Base-by-base conservation (phyloP, 2,329 filamentous ascomycete genomes). In the Sclerotinia minor region DNA sequence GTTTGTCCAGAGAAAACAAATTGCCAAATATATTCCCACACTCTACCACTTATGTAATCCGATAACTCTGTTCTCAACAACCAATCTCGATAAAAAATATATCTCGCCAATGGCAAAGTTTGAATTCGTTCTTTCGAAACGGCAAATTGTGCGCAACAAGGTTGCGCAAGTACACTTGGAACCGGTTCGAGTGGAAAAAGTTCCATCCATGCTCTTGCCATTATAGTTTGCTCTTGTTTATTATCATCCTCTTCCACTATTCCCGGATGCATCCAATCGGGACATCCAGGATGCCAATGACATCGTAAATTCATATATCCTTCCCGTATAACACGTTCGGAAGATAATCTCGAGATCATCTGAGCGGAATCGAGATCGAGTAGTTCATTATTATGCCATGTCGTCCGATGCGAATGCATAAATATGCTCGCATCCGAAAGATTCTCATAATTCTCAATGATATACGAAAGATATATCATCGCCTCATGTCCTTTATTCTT, bases 21-120 rank as follows among this genome's bases (percentile, higher is more conserved):
- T 75, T 90, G 88, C 87, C 87, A 90, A 24, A 87, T 77, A 72
- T 88, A 89, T 74, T 90, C 87, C 75, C 89, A 82, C 2, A 89
- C 82, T 29, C 87, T 79, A 2, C 87, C 87, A 38, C 83, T 86
- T 35, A 83, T 76, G 24, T 81, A 81, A 73, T 89, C 85, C 6
- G 80, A 80, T 63, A 86, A 75, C 5, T 81, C 77, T 2, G 86
- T 87, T 13, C 81, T 79, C n/a, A 87, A 73, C 52, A 89, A 71
- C 88, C 87, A 90, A 57, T 87, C 78, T 5, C 86, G 80, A 74
- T 84, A 85, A 50, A 80, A 81, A 21, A 84, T 73, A 71, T 89
- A 90, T 68, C 86, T 84, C 13, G 79, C 79, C 55, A 77, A 76
- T 3, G 84, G 80, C 45, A 85, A 79, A 57, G 77, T 75, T 9